Conservation (phyloP, 352 stramenopile genomes). For the Thalassiosira sp. region DNA sequence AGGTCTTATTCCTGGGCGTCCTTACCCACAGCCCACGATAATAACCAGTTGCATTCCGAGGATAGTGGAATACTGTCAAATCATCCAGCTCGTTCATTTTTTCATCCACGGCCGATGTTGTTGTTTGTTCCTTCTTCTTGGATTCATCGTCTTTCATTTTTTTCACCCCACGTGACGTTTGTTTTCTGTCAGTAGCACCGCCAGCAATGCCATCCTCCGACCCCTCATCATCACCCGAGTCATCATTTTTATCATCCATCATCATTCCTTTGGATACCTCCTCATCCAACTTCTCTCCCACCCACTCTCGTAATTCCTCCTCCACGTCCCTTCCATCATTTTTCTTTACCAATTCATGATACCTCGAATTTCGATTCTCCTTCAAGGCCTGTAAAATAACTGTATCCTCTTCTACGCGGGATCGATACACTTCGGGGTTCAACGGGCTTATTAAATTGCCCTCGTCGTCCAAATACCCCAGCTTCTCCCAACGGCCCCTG, state of each 20-base stretch:
- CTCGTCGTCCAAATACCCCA: constrained; percentile 37
- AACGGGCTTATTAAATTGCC: constrained; percentile 29
- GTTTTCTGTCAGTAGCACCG: background rate
- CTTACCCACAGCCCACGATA: constrained; percentile 77
- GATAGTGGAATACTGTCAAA: constrained; percentile 70
- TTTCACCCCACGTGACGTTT: background rate
- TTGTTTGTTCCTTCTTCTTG: background rate
- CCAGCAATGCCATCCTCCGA: background rate
- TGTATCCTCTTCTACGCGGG: constrained; percentile 34
- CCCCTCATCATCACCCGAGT: constrained; percentile 3
- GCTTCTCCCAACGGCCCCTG: constrained; percentile 5
- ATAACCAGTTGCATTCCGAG: constrained; percentile 81
- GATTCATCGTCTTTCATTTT: background rate
- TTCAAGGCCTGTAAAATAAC: constrained; percentile 11
- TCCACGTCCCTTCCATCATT: constrained; percentile 70
- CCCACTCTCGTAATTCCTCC: constrained; percentile 48
- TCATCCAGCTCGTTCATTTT: constrained; percentile 21
- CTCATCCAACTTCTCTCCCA: constrained; percentile 39
- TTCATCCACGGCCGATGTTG: constrained; percentile 8
- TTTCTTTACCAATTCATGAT: constrained; percentile 54
- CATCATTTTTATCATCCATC: constrained; percentile 2
- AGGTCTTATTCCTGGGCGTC: constrained; percentile 27
- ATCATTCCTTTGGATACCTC: constrained; percentile 20
- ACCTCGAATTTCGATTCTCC: constrained; percentile 45
- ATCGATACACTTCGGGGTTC: constrained; percentile 18